Base-by-base conservation (phyloP, 176 grass and related monocot genomes). In the Oropetium thomaeum region DNA sequence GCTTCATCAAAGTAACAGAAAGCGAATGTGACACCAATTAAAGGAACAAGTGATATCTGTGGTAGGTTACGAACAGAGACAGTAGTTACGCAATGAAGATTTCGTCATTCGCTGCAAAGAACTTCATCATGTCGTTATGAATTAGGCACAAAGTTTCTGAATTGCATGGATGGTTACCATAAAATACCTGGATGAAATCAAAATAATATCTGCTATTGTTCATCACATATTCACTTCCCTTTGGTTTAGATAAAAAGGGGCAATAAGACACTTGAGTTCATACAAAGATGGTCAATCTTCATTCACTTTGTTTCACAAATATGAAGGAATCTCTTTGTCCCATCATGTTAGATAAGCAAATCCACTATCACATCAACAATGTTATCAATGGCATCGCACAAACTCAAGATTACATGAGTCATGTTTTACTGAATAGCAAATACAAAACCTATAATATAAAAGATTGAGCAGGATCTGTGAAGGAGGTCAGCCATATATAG, bases 151-250 rank as follows among this genome's bases (percentile, higher is more conserved):
- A 19, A 53, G 22, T 29, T 79, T 61, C 64, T 63, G n/a, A 39
- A 69, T 58, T 74, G 23, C 43, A 69, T 73, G 74, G 69, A 5
- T 79, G 16, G 28, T 59, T 29, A 55, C 29, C 35, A 64, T 14
- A 81, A 76, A 65, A 20, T 69, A 64, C 38, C 64, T 54, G 11
- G 72, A 62, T 22, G 15, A 62, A 83, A 73, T 52, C 20, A 83
- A 79, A 74, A 40, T 34, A 25, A 52, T 60, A 60, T 23, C 45
- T 8, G 0, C 54, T 25, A 2, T 58, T 58, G 39, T 58, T 67
- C 62, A 75, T 82, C 35, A 48, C 9, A 39, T 40, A 20, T 61
- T 38, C 10, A 25, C 31, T 59, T 60, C 52, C 39, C 20, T 2
- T 51, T 4, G 51, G 47, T 60, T 68, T 61, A 30, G 30, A 10